Conservation (phyloP, 202 grass and related monocot species). For the Brachypodium distachyon region DNA sequence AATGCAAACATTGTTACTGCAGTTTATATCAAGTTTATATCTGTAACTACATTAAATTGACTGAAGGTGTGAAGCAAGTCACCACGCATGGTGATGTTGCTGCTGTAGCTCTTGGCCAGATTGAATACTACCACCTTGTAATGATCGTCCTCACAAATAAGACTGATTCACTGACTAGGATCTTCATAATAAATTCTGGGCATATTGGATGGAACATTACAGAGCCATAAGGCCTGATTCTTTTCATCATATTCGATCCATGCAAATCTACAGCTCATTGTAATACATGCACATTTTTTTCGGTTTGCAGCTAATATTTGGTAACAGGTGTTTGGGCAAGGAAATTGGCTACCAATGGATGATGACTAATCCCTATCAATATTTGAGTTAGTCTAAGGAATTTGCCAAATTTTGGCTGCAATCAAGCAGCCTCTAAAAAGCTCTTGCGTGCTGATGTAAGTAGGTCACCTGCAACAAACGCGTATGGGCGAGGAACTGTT, state of each 20-base stretch:
- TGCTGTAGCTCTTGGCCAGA: background rate
- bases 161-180: background rate
- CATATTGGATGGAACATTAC: background rate
- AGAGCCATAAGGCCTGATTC: background rate
- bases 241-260: background rate
- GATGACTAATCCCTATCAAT: too few species aligned
- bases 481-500: too few species aligned
- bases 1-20: background rate
- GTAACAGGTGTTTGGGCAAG: too few species aligned
- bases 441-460: too few species aligned
- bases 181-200: background rate
- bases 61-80: background rate
- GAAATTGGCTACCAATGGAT: too few species aligned
- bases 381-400: too few species aligned
- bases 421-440: too few species aligned
- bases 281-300: background rate
- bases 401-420: too few species aligned
- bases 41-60: background rate
- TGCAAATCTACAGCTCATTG: background rate
- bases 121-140: background rate
- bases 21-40: too few species aligned
- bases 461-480: too few species aligned
- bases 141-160: background rate
- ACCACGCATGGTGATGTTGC: background rate
- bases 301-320: too few species aligned